These are phyloP conservation scores for Decorospora gaudefroyi DNA, from an alignment of 2,329 filamentous ascomycete species.

Conservation along the genomic window DNA sequence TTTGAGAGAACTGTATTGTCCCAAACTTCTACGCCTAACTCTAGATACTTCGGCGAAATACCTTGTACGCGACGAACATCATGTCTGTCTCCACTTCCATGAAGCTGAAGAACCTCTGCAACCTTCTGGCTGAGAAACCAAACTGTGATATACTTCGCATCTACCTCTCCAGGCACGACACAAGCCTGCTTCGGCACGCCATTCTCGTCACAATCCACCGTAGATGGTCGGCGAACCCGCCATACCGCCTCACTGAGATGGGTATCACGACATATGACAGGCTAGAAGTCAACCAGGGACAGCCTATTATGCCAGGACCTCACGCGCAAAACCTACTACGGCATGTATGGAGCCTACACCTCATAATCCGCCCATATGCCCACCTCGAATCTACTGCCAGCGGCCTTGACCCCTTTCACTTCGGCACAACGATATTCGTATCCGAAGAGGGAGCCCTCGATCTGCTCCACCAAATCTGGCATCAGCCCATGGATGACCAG, in stretches of 20 bases:
- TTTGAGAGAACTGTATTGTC: too few relatives aligned
- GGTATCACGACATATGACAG: constrained; percentile 23
- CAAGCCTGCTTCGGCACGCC: constrained; percentile 12
- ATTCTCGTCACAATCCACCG: constrained; percentile 20
- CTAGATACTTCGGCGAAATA: too few relatives aligned
- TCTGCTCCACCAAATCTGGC: constrained; percentile 18
- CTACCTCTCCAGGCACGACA: constrained; percentile 7
- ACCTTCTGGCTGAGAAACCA: constrained; percentile 1
- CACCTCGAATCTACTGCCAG: constrained; percentile 12
- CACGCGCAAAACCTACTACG: constrained; percentile 22
- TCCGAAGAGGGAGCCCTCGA: constrained; percentile 9
- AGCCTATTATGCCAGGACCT: constrained; percentile 7
- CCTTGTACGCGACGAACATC: not conserved
- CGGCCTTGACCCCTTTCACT: constrained; percentile 18
- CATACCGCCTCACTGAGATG: constrained; percentile 19
- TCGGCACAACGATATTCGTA: constrained; percentile 19
- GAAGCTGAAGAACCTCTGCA: constrained; percentile 6
- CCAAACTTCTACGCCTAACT: too few relatives aligned
- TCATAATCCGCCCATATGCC: constrained; percentile 13
- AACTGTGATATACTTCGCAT: constrained; percentile 7
- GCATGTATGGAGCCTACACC: constrained; percentile 21
- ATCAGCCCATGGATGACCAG: constrained; percentile 18
- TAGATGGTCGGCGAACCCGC: constrained; percentile 14
- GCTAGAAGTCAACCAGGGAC: not conserved
- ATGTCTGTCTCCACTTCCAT: not conserved